Evolutionary conservation across 257 asterid species (phyloP).

Genomic region (Phtheirospermum japonicum): DNA sequence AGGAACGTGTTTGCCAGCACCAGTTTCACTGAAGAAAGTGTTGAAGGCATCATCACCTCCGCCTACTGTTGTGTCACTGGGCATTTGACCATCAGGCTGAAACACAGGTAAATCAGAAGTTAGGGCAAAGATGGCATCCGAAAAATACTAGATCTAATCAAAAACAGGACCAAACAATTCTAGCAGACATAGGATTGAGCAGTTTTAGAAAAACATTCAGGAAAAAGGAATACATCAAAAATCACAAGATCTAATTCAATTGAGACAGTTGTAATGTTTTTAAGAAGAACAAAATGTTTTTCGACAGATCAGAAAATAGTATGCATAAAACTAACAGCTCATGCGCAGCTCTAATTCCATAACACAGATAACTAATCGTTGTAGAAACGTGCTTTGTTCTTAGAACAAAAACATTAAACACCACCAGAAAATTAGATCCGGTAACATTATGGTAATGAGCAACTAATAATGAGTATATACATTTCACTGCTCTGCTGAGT

Average conservation of each 20-base stretch:
- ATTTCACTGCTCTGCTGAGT: background rate
- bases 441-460: no score
- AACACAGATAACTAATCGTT: background rate
- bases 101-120: slow-evolving; percentile 5
- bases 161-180: background rate
- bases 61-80: slow-evolving; percentile 49
- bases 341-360: background rate
- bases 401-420: no score
- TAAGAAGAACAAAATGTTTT: no score
- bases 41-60: slow-evolving; percentile 63
- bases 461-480: no score
- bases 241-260: background rate
- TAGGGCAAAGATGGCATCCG: background rate
- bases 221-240: background rate
- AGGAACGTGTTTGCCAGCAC: slow-evolving; percentile 60
- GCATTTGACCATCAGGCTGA: slow-evolving; percentile 72
- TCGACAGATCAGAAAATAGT: background rate
- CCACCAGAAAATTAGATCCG: no score
- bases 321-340: background rate
- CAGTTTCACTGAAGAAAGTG: slow-evolving; percentile 59
- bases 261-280: background rate
- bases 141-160: background rate
- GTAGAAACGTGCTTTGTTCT: no score
- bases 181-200: background rate
- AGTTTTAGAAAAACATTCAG: background rate